Conservation (phyloP, 2,329 filamentous ascomycete species). For the Fusarium odoratissimum region DNA sequence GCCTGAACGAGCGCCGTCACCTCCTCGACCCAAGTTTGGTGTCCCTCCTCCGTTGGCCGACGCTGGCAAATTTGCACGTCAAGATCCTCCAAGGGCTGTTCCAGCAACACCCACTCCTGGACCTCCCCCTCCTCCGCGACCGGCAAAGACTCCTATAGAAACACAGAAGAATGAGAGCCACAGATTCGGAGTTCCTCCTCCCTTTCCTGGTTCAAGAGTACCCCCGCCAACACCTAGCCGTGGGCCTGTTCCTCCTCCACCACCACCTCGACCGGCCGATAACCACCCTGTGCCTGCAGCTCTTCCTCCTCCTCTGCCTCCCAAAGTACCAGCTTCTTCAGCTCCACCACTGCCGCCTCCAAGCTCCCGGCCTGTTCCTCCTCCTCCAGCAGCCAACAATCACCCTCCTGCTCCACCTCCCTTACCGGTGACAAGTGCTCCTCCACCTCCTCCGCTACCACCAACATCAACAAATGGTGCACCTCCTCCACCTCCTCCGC, state of each 20-base stretch:
- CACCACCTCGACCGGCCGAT: constrained; percentile 60
- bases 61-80: constrained; percentile 85
- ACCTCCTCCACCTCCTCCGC: constrained; percentile 65
- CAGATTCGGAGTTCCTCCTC: constrained; percentile 82
- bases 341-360: constrained; percentile 64
- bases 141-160: constrained; percentile 77
- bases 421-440: constrained; percentile 57
- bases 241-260: constrained; percentile 77
- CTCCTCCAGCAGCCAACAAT: constrained; percentile 58
- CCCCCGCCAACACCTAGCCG: constrained; percentile 82
- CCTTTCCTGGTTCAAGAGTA: constrained; percentile 76
- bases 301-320: constrained; percentile 59
- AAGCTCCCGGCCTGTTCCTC: constrained; percentile 63
- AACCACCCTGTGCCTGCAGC: constrained; percentile 47
- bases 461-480: constrained; percentile 43
- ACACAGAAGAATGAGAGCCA: constrained; percentile 59
- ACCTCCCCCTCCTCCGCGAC: constrained; percentile 56
- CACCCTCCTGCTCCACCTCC: constrained; percentile 51
- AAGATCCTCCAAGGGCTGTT: constrained; percentile 48
- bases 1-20: constrained; percentile 78
- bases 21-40: constrained; percentile 77
- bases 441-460: constrained; percentile 52
- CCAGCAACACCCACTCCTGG: constrained; percentile 46
- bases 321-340: constrained; percentile 58
- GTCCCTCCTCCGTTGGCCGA: constrained; percentile 90